Base-by-base conservation (phyloP, 2,329 filamentous ascomycete genomes). In the Cladobotryum mycophilum region DNA sequence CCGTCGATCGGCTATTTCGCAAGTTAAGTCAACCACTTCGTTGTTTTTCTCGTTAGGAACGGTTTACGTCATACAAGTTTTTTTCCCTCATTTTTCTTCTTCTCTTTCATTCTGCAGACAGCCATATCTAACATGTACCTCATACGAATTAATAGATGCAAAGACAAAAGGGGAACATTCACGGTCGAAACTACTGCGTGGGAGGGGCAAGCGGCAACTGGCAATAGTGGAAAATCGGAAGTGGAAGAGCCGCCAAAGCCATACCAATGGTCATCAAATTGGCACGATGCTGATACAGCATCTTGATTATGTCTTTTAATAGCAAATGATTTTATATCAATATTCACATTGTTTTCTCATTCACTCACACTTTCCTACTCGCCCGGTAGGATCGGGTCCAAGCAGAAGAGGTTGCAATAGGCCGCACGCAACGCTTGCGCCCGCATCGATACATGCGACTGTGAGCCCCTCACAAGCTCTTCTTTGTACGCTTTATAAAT, bases 121-220 rank as follows among this genome's bases (percentile, higher is more conserved):
- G 6, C n/a, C 30, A 9, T 41, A 1, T 46, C 44, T 46, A 33
- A 46, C 41, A 44, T 14, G 11, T 22, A 33, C 13, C 22, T 25
- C 18, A 7, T 5, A 13, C 7, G n/a, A 34, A 25, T 20, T 11
- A 35, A 34, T 62, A 85, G 82, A 58, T 85, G 82, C 64, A 69
- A 70, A 52, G 80, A 84, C 64, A 74, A 68, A 58, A 78, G 78
- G 13, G 78, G 78, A 4, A 68, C 52, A 7, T 85, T 85, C 58
- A 76, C 71, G 63, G 77, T 83, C 41, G 82, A 85, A 67, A 85
- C 82, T 20, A 85, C 82, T 12, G 72, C 75, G 41, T 85, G 81
- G 81, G 81, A 85, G 66, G 72, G 65, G 53, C 63, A 61, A 53
- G 57, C 40, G 12, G 40, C 12, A 5, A 20, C 2, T 15, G 40